Evolutionary conservation across 1,284 basidiomycete genomes (phyloP).

Genomic region (Cryptococcus neoformans): DNA sequence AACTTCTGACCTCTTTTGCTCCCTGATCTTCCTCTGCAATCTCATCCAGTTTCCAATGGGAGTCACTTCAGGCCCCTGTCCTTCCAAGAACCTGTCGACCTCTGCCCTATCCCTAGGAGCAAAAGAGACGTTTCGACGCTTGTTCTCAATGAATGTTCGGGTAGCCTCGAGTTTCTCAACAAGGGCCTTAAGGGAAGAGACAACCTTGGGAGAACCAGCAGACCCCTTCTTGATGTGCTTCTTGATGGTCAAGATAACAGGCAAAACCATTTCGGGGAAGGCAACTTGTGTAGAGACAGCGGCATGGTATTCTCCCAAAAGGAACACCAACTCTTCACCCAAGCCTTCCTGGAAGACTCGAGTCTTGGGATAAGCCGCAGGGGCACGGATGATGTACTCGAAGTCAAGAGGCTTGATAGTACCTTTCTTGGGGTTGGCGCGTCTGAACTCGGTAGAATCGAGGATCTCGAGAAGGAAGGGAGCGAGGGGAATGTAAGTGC

Average conservation of each 20-base stretch:
- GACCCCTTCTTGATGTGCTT: conserved; percentile 61
- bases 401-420: conserved; percentile 88
- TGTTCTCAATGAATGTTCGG: conserved; percentile 68
- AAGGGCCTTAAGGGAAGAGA: conserved; percentile 61
- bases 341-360: conserved; percentile 80
- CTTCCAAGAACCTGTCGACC: conserved; percentile 69
- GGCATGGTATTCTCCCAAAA: conserved; percentile 75
- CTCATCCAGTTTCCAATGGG: conserved; percentile 77
- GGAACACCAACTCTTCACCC: conserved; percentile 73
- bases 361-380: conserved; percentile 85
- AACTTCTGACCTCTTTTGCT: conserved; percentile 62
- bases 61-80: conserved; percentile 61
- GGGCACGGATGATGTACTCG: conserved; percentile 80
- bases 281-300: conserved; percentile 68
- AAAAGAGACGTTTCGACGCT: conserved; percentile 66
- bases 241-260: conserved; percentile 70
- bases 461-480: conserved; percentile 85
- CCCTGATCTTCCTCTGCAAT: conserved; percentile 74
- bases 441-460: conserved; percentile 68
- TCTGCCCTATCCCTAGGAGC: conserved; percentile 63
- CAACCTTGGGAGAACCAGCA: conserved; percentile 52
- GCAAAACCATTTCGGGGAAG: conserved; percentile 91
- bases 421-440: conserved; percentile 74
- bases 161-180: conserved; percentile 83
- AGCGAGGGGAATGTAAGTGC: conserved; percentile 83